A percentile compares a stretch with the other conserved stretches of the same genome.
Conservation (phyloP, 352 stramenopile genomes). For the Phytopythium delawarense region DNA sequence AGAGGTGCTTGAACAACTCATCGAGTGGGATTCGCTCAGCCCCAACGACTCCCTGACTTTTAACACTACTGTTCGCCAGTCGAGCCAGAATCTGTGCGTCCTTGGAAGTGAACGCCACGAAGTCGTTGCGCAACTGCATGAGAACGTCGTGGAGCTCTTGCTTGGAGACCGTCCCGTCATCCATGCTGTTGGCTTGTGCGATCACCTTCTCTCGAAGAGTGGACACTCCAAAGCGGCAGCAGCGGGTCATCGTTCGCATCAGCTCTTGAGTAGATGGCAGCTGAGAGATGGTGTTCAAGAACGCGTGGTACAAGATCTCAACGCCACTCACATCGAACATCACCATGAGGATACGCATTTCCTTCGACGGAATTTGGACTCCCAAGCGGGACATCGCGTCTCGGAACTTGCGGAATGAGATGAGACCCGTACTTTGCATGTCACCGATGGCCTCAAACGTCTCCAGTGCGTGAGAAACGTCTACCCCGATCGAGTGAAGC, state of each 20-base stretch:
- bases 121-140: conserved; percentile 22
- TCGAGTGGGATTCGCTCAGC: conserved; percentile 27
- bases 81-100: conserved; percentile 38
- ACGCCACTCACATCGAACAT: conserved; percentile 47
- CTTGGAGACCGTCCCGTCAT: conserved; percentile 34
- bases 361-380: conserved; percentile 28
- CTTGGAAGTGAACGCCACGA: conserved; percentile 23
- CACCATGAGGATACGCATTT: conserved; percentile 41
- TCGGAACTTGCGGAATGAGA: conserved; percentile 43
- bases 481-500: conserved; percentile 22
- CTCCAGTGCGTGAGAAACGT: conserved; percentile 26
- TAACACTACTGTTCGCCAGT: conserved; percentile 13
- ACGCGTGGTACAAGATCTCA: conserved; percentile 43
- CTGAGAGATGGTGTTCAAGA: conserved; percentile 35
- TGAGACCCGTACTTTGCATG: conserved; percentile 31
- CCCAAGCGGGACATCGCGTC: conserved; percentile 32
- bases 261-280: conserved; percentile 20
- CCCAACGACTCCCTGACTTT: background rate
- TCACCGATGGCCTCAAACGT: conserved; percentile 43
- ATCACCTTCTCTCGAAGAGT: conserved; percentile 37
- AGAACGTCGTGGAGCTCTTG: conserved; percentile 40
- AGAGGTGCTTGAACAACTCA: conserved; percentile 28
- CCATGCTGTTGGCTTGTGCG: conserved; percentile 20
- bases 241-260: conserved; percentile 24
- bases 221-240: conserved; percentile 30